Conservation (phyloP, 176 grass and related monocot species). For the maize (Zea mays) region DNA sequence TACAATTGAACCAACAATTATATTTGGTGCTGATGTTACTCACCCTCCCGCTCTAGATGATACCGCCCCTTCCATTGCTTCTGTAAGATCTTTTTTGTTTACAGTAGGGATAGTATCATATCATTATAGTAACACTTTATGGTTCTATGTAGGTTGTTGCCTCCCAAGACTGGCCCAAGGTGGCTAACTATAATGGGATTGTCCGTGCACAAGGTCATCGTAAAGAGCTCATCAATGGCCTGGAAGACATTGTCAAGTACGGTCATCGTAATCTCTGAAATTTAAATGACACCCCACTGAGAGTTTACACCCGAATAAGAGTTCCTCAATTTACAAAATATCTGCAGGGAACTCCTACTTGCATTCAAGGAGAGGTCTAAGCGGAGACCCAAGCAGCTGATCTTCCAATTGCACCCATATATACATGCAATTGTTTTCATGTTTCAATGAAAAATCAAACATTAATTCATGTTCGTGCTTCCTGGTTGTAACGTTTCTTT, state of each 20-base stretch:
- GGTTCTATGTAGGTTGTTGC: slow-evolving; percentile 64
- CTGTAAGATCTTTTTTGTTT: no score
- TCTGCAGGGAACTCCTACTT: slow-evolving; percentile 57
- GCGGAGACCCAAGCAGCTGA: slow-evolving; percentile 47
- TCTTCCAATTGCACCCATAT: no score
- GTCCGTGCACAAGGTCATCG: slow-evolving; percentile 47
- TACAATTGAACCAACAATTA: slow-evolving; percentile 47
- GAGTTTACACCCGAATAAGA: no score
- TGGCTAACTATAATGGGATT: slow-evolving; percentile 59
- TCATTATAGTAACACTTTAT: slow-evolving; percentile 1
- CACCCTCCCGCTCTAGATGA: no score
- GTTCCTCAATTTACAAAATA: not conserved
- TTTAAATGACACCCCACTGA: not conserved
- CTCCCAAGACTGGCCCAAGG: slow-evolving; percentile 62
- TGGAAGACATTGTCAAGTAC: slow-evolving; percentile 50
- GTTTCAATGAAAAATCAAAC: no score
- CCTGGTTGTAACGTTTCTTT: no score
- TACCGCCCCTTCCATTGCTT: no score
- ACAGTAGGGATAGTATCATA: not conserved
- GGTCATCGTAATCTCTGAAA: not conserved
- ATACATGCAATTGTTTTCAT: no score
- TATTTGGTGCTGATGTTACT: slow-evolving; percentile 74
- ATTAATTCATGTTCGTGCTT: no score
- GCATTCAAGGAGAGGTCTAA: slow-evolving; percentile 41
- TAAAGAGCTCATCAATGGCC: slow-evolving; percentile 51